phyloP scores from a whole-genome alignment of 331 rosid species.

The Quercus lobata region DNA sequence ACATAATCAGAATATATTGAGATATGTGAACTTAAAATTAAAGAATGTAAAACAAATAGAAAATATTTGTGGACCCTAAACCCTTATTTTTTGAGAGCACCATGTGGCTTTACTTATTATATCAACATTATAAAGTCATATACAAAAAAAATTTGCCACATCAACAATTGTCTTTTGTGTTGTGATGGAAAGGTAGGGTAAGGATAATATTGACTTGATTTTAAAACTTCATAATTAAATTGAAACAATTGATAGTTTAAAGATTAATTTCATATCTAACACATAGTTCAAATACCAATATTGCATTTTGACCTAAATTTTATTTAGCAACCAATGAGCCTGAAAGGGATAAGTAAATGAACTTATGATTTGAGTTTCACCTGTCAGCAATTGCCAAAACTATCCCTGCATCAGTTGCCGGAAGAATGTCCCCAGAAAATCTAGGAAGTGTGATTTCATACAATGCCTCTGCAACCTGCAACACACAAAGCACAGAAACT shows the following conservation, averaged over 20 bases:
- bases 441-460: constrained; percentile 93
- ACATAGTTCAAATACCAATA: not conserved
- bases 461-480: constrained; percentile 82
- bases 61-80: not conserved
- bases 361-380: constrained; percentile 34
- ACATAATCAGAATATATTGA: not conserved
- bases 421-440: constrained; percentile 89
- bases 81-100: not conserved
- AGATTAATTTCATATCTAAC: not conserved
- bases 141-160: not conserved
- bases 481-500: constrained; percentile 1
- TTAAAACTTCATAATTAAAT: not conserved
- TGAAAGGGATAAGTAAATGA: constrained; percentile 16
- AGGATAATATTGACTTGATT: not conserved
- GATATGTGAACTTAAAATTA: not conserved
- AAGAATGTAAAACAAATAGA: not conserved
- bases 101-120: not conserved
- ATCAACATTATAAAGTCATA: not conserved
- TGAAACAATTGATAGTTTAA: not conserved
- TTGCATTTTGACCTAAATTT: not conserved
- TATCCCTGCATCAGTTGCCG: constrained; percentile 72
- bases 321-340: not conserved
- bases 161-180: not conserved
- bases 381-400: constrained; percentile 85
- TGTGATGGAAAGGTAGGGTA: not conserved